Conservation (phyloP, 352 stramenopile genomes). For the Phytophthora syringae region DNA sequence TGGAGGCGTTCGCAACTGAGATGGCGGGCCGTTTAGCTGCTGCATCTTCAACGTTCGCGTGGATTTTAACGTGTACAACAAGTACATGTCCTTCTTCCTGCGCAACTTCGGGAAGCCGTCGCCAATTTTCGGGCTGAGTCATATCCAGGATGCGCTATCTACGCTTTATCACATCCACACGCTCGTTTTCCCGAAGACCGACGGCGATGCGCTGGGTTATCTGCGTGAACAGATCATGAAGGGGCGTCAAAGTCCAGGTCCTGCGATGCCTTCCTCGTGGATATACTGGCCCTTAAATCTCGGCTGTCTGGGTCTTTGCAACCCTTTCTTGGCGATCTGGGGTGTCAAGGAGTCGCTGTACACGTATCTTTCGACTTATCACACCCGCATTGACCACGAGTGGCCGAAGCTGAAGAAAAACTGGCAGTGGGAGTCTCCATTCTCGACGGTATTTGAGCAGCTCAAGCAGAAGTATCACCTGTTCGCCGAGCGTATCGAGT, state of each 20-base stretch:
- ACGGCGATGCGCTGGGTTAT: slow-evolving; percentile 43
- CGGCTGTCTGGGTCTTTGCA: slow-evolving; percentile 50
- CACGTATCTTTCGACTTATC: slow-evolving; percentile 29
- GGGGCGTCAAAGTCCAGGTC: slow-evolving; percentile 8
- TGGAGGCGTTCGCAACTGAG: slow-evolving; percentile 46
- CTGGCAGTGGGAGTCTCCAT: slow-evolving; percentile 48
- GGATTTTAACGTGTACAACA: slow-evolving; percentile 67
- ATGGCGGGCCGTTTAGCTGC: slow-evolving; percentile 43
- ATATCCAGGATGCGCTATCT: slow-evolving; percentile 31
- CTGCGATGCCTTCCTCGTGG: slow-evolving; percentile 41
- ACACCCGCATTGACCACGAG: slow-evolving; percentile 23
- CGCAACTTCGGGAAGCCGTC: slow-evolving; percentile 51
- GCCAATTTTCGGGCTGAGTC: slow-evolving; percentile 38
- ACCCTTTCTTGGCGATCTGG: slow-evolving; percentile 53
- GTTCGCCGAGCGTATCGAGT: slow-evolving; percentile 36
- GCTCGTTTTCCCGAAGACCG: slow-evolving; percentile 39
- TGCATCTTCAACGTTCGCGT: slow-evolving; percentile 40
- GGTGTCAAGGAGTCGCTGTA: slow-evolving; percentile 32
- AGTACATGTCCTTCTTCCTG: slow-evolving; percentile 65
- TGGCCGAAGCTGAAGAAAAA: slow-evolving; percentile 44
- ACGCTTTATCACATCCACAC: slow-evolving; percentile 45
- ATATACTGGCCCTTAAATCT: slow-evolving; percentile 48
- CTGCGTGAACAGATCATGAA: slow-evolving; percentile 33
- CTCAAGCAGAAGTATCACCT: slow-evolving; percentile 35
- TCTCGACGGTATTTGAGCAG: slow-evolving; percentile 33